phyloP scores from a whole-genome alignment of 495 filamentous ascomycete species.

The Evansstolkia leycettana region DNA sequence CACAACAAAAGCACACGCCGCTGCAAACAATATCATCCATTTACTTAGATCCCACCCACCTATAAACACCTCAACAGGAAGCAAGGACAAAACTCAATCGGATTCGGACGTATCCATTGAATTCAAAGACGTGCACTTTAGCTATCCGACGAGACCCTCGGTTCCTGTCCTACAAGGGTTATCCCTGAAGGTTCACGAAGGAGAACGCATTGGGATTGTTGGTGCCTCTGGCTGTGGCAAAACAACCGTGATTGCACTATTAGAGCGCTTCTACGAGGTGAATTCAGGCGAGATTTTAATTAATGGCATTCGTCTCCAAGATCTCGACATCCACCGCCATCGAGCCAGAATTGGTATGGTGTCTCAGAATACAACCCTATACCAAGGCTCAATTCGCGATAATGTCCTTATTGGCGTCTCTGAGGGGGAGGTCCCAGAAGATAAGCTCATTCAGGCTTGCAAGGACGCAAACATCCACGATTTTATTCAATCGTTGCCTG shows the following conservation, averaged over 20 bases:
- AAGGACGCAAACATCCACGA: slow-evolving; percentile 87
- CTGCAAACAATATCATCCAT: too few species aligned
- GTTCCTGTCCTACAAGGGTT: slow-evolving; percentile 67
- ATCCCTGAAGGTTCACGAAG: slow-evolving; percentile 58
- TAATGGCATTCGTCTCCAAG: slow-evolving; percentile 62
- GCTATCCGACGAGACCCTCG: slow-evolving; percentile 69
- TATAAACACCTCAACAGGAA: too few species aligned
- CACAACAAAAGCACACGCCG: too few species aligned
- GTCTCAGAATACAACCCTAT: slow-evolving; percentile 76
- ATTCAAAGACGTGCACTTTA: slow-evolving; percentile 68
- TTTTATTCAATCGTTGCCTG: slow-evolving; percentile 64
- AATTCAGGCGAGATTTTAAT: slow-evolving; percentile 58
- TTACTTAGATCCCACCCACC: too few species aligned
- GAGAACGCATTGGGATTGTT: slow-evolving; percentile 71
- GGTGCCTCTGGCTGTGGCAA: slow-evolving; percentile 78
- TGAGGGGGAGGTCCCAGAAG: slow-evolving; percentile 51
- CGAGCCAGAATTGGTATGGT: slow-evolving; percentile 67
- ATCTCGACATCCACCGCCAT: slow-evolving; percentile 68
- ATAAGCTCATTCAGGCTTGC: slow-evolving; percentile 60
- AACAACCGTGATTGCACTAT: slow-evolving; percentile 64
- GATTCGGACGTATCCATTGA: too few species aligned
- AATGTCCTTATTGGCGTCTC: slow-evolving; percentile 64
- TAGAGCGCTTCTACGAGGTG: slow-evolving; percentile 81
- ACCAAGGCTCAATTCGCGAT: slow-evolving; percentile 74
- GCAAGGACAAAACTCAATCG: too few species aligned